Percentiles rank a stretch among this genome's conserved stretches.
These are phyloP conservation scores for Saturnispora gosingensis DNA, from an alignment of 805 yeast genomes.

Conservation along the genomic window DNA sequence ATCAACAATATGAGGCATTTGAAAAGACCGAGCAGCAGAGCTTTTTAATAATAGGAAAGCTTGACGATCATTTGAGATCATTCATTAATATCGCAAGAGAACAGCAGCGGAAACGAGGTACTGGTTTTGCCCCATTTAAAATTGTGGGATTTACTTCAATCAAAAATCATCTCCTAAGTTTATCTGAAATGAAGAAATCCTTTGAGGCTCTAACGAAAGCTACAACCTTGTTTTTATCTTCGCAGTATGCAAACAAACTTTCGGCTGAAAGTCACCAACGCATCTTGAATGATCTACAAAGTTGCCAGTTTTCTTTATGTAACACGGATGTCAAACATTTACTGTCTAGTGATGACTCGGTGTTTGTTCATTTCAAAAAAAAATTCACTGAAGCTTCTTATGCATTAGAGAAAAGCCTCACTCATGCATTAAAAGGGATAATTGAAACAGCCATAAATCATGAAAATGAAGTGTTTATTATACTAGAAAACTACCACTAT, in stretches of 20 bases:
- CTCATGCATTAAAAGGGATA: neutral
- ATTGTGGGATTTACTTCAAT: constrained; percentile 34
- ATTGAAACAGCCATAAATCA: neutral
- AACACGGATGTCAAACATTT: neutral
- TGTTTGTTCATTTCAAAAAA: neutral
- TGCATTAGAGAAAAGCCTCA: neutral
- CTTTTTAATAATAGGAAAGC: constrained; percentile 20
- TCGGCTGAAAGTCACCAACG: neutral
- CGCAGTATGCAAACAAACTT: neutral
- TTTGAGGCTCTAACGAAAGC: neutral
- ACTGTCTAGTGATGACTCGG: neutral
- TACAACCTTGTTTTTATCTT: neutral
- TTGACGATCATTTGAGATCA: constrained; percentile 58
- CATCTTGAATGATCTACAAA: constrained; percentile 1
- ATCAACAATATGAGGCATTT: neutral
- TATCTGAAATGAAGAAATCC: neutral
- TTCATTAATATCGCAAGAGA: constrained; percentile 65
- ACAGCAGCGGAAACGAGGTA: constrained; percentile 60
- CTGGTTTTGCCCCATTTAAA: constrained; percentile 57
- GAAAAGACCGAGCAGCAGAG: constrained; percentile 29
- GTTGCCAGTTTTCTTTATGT: neutral
- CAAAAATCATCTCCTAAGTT: neutral
- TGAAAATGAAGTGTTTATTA: constrained; percentile 36
- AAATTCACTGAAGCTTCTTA: neutral
- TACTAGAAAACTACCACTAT: constrained; percentile 40